Conservation (phyloP, 2,329 filamentous ascomycete genomes). For the Aureobasidium uvarum region DNA sequence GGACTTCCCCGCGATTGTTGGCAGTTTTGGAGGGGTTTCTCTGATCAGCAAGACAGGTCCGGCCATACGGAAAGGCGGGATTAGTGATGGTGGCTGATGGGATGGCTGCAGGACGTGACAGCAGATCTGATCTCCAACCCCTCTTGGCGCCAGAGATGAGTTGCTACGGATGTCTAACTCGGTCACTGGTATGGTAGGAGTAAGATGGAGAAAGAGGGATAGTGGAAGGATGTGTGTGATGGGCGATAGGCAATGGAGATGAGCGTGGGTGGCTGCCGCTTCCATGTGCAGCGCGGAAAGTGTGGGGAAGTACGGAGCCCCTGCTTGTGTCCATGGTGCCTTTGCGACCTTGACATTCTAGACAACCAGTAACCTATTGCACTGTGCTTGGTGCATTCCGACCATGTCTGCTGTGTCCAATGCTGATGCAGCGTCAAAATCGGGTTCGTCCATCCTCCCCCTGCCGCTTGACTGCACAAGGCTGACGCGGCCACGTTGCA, state of each 20-base stretch:
- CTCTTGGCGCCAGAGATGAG: neutral
- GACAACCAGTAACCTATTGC: neutral
- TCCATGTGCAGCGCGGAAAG: slow-evolving; percentile 4
- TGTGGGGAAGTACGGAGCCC: slow-evolving; percentile 22
- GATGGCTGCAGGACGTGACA: slow-evolving; percentile 13
- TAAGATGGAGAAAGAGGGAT: neutral
- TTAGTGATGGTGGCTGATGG: slow-evolving; percentile 15
- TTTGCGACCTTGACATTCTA: neutral
- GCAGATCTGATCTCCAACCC: neutral
- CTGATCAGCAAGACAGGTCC: neutral
- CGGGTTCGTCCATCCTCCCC: slow-evolving; percentile 27
- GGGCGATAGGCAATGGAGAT: neutral
- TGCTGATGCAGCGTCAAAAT: slow-evolving; percentile 28
- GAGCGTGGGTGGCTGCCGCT: neutral
- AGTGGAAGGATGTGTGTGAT: neutral
- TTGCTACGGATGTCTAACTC: neutral
- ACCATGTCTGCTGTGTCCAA: slow-evolving; percentile 29
- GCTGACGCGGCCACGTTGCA: slow-evolving; percentile 33
- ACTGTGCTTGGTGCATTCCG: neutral
- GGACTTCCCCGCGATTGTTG: neutral
- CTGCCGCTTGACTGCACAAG: neutral
- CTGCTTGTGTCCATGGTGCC: slow-evolving; percentile 8
- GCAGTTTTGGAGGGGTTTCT: slow-evolving; percentile 4
- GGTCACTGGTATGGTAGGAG: neutral
- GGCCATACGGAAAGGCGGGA: slow-evolving; percentile 22